Base-by-base conservation (phyloP, 2,329 filamentous ascomycete genomes). In the Trichocomaceae sp. region DNA sequence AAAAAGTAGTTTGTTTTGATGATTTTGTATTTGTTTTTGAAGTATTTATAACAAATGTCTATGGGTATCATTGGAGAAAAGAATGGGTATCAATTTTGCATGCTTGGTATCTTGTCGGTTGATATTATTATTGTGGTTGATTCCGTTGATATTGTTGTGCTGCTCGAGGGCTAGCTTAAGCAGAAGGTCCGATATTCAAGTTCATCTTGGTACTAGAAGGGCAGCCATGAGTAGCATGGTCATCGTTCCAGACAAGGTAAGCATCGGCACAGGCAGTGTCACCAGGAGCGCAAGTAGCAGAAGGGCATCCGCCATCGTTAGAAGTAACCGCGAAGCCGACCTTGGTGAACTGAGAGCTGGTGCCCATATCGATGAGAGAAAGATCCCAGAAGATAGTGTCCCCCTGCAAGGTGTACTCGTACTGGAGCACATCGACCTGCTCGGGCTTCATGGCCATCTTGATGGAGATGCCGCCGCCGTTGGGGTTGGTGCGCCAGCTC, bases 181-280 rank as follows among this genome's bases (percentile, higher is more conserved):
- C 39, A 31, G 50, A 20, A 33, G 55, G 51, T 49, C 71, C 72
- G 52, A 74, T 63, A 50, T 59, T 65, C 52, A 75, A 52, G 26
- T 57, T 57, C 56, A 75, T 66, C 52, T 63, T 62, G 46, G 71
- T 68, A 55, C 66, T 51, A 55, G 68, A 62, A 47, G 69, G 66
- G 63, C 72, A 75, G 57, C 70, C 71, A 57, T 74, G 69, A 50
- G 72, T 75, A 41, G 72, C 72, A 33, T 70, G 65, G 64, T 74
- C 65, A 62, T 74, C 72, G 26, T 66, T 64, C 17, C 69, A 69
- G 60, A 68, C 55, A 61, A 72, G 66, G 62, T 75, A 75, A 49
- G 70, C 72, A 50, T 67, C 66, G 15, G 66, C 60, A 60, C 72
- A 75, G 29, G 61, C 57, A 20, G 53, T 45, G 52, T 71, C 70